phyloP scores from a whole-genome alignment of 2,329 filamentous ascomycete species.

The Colletotrichum sp. region DNA sequence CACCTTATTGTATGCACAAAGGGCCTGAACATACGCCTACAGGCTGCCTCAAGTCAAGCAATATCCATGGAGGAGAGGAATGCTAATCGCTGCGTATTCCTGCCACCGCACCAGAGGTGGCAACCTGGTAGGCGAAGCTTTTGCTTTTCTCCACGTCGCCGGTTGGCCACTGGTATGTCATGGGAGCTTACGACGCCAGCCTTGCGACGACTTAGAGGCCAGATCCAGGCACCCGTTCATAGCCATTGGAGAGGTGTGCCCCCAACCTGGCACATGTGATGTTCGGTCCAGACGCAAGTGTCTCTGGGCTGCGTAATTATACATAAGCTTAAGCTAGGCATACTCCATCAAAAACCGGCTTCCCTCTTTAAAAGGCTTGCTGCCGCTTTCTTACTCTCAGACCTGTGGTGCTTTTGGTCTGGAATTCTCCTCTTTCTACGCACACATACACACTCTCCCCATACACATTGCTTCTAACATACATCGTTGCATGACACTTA shows the following conservation, averaged over 20 bases:
- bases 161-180: neutral
- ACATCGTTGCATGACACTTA: neutral
- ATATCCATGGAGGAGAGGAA: neutral
- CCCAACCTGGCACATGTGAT: slow-evolving; percentile 15
- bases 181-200: slow-evolving; percentile 17
- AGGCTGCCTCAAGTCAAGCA: slow-evolving; percentile 9
- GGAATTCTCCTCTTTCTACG: no score
- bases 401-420: neutral
- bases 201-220: slow-evolving; percentile 18
- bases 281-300: neutral
- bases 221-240: slow-evolving; percentile 18
- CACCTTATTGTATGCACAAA: neutral
- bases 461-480: neutral
- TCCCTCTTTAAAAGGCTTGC: neutral
- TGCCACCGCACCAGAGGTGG: neutral
- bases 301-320: slow-evolving; percentile 10
- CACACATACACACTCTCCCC: neutral
- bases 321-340: slow-evolving; percentile 14
- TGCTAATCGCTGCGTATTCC: neutral
- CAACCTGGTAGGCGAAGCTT: slow-evolving; percentile 11
- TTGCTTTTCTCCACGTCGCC: slow-evolving; percentile 2
- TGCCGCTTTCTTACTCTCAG: neutral
- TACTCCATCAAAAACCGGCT: neutral
- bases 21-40: neutral
- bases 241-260: neutral